These are phyloP conservation scores for Fusarium decemcellulare DNA, from an alignment of 2,329 filamentous ascomycete genomes.

Conservation along the genomic window DNA sequence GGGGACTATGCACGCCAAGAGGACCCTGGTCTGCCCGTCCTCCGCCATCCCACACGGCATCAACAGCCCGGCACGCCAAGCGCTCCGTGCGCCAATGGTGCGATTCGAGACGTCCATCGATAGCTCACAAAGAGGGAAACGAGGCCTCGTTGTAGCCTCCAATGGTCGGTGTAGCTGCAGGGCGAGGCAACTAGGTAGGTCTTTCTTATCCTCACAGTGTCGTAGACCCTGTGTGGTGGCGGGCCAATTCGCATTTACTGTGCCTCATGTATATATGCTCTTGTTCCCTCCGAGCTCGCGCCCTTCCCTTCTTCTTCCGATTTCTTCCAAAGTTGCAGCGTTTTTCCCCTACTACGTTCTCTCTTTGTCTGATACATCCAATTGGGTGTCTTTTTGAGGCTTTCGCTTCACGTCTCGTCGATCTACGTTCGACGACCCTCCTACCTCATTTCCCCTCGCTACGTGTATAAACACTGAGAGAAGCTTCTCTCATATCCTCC, in stretches of 20 bases:
- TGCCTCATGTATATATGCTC: constrained; percentile 31
- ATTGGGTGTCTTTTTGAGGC: background rate
- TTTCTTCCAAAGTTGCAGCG: constrained; percentile 10
- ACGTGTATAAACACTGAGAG: background rate
- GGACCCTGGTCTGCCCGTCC: constrained; percentile 21
- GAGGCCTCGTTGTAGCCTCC: constrained; percentile 18
- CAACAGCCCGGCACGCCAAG: constrained; percentile 16
- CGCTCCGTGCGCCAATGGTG: constrained; percentile 37
- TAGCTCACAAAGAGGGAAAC: constrained; percentile 19
- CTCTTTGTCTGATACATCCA: background rate
- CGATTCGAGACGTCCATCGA: constrained; percentile 31
- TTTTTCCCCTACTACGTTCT: constrained; percentile 3
- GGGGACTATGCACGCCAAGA: constrained; percentile 20
- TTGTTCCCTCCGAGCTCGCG: constrained; percentile 27
- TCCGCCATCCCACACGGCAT: constrained; percentile 34
- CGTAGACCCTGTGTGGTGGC: constrained; percentile 25
- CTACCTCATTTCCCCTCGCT: background rate
- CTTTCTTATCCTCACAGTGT: constrained; percentile 9
- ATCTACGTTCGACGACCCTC: background rate
- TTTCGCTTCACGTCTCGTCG: background rate
- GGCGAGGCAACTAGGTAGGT: constrained; percentile 4
- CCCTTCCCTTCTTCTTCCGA: background rate
- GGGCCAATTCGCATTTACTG: background rate
- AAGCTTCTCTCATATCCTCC: background rate
- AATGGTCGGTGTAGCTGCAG: constrained; percentile 30